These are phyloP conservation scores for Nelumbo lutea DNA, from an alignment of 164 flowering plant genomes.

Conservation along the genomic window DNA sequence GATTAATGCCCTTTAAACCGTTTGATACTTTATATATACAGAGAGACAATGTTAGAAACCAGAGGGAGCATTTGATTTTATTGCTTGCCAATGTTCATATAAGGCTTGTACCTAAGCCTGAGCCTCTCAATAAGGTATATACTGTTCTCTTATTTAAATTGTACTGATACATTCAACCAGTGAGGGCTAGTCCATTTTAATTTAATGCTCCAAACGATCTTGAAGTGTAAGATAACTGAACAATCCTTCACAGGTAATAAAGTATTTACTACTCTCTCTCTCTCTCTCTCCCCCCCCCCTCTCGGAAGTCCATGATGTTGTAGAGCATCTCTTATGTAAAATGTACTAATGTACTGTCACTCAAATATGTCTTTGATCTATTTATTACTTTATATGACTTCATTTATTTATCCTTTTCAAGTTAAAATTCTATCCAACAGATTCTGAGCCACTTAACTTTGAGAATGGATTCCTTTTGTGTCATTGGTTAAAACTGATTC, in stretches of 20 bases:
- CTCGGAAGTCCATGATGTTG: too few relatives aligned
- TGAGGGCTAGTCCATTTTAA: too few relatives aligned
- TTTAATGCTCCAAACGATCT: too few relatives aligned
- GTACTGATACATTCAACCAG: too few relatives aligned
- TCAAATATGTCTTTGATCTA: too few relatives aligned
- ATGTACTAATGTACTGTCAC: too few relatives aligned
- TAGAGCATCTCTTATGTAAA: too few relatives aligned
- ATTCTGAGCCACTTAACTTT: neutral
- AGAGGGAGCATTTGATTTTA: constrained; percentile 86
- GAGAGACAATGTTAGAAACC: constrained; percentile 97
- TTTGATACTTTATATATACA: constrained; percentile 27
- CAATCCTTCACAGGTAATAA: too few relatives aligned
- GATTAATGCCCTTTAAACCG: constrained; percentile 6
- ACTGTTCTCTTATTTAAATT: constrained; percentile 1
- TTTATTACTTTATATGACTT: too few relatives aligned
- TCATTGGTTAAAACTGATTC: neutral
- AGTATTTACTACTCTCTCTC: too few relatives aligned
- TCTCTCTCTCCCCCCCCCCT: too few relatives aligned
- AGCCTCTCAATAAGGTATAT: constrained; percentile 76
- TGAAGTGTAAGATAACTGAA: too few relatives aligned
- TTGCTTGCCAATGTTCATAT: constrained; percentile 82
- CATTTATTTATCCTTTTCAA: neutral
- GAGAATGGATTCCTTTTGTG: neutral
- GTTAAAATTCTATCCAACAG: neutral
- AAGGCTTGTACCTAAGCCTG: constrained; percentile 85